These are phyloP conservation scores for Pythium dissimile DNA, from an alignment of 352 stramenopile species.

Conservation along the genomic window DNA sequence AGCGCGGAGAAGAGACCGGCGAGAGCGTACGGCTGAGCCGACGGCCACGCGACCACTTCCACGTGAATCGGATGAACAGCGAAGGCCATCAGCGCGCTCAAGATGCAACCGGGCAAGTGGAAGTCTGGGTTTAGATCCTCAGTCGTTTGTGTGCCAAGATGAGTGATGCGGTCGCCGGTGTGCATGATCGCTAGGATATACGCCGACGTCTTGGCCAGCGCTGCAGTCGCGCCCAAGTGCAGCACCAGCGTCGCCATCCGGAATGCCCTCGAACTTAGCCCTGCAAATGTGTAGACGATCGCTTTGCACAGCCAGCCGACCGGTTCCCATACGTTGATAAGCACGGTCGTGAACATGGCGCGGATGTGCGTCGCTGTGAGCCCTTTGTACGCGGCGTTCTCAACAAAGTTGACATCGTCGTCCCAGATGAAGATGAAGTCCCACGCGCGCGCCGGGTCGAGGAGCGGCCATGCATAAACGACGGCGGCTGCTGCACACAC, in stretches of 20 bases:
- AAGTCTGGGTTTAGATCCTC: not conserved
- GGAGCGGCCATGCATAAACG: constrained; percentile 14
- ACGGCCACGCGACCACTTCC: constrained; percentile 69
- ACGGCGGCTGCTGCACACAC: not conserved
- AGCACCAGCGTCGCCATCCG: constrained; percentile 41
- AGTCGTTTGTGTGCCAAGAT: too few species aligned
- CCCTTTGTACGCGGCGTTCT: constrained; percentile 45
- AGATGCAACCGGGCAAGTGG: constrained; percentile 24
- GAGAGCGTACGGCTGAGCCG: constrained; percentile 63
- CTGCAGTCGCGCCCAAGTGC: constrained; percentile 27
- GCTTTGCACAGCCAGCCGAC: constrained; percentile 66
- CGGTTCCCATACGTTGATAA: constrained; percentile 71
- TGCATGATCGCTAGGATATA: constrained; percentile 25
- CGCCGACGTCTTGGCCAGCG: constrained; percentile 29
- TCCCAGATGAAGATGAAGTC: constrained; percentile 54
- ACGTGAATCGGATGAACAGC: constrained; percentile 58
- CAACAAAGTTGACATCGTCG: constrained; percentile 54
- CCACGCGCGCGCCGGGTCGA: constrained; percentile 27
- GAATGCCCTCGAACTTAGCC: constrained; percentile 34
- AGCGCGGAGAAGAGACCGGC: constrained; percentile 50
- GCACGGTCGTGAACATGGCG: constrained; percentile 44
- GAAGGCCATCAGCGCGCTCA: constrained; percentile 44
- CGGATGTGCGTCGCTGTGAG: constrained; percentile 31
- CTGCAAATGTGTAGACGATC: constrained; percentile 28
- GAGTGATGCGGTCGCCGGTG: not conserved